phyloP scores from a whole-genome alignment of 2,329 filamentous ascomycete genomes.

The Raffaelea deltoideospora region DNA sequence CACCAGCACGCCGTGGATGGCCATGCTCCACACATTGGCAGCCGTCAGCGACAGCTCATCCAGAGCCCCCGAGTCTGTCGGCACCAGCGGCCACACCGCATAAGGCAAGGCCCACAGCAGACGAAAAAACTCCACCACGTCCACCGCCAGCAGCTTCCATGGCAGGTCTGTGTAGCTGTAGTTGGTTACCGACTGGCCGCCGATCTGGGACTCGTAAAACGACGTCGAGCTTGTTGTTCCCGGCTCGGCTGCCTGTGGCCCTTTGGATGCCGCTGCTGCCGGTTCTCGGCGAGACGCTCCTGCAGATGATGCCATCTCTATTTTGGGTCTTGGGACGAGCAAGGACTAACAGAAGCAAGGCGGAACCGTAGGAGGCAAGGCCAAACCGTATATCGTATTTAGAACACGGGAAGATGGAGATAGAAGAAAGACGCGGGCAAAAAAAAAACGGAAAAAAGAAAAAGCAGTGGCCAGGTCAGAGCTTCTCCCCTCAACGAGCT shows the following conservation, averaged over 20 bases:
- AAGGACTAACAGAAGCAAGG: too few species aligned
- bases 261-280: background rate
- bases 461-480: too few species aligned
- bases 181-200: constrained; percentile 40
- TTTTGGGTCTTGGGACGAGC: too few species aligned
- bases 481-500: too few species aligned
- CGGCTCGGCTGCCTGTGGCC: background rate
- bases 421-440: too few species aligned
- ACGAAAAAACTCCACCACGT: constrained; percentile 39
- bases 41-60: constrained; percentile 49
- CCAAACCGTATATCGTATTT: background rate
- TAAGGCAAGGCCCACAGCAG: constrained; percentile 43
- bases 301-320: too few species aligned
- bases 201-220: constrained; percentile 44
- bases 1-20: constrained; percentile 41
- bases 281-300: too few species aligned
- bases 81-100: constrained; percentile 41
- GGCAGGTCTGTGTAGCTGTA: constrained; percentile 46
- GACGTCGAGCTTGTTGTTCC: constrained; percentile 15
- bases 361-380: background rate
- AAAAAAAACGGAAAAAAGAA: too few species aligned
- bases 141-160: constrained; percentile 32
- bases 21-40: constrained; percentile 40
- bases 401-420: too few species aligned
- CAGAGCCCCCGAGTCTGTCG: constrained; percentile 35